Conservation (phyloP, 108 stramenopile species). For the Pseudonitzschia multiseries region DNA sequence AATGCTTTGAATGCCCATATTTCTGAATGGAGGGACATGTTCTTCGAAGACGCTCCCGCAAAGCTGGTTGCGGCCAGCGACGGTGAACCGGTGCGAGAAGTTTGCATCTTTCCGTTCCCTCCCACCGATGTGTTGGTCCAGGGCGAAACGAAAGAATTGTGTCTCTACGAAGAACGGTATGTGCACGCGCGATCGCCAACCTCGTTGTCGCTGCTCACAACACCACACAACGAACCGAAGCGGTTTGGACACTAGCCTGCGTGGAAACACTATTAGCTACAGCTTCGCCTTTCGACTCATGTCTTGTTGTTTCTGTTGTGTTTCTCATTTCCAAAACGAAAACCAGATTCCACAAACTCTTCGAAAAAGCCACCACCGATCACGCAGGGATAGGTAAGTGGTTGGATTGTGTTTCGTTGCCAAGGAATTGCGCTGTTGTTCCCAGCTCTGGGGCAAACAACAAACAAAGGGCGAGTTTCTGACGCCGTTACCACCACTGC, state of each 20-base stretch:
- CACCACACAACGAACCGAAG: too few species aligned
- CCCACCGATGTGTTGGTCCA: conserved; percentile 66
- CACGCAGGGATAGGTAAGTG: conserved; percentile 48
- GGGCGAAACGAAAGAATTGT: conserved; percentile 73
- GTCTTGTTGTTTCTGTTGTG: too few species aligned
- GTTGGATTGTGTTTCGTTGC: not conserved
- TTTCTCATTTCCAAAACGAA: too few species aligned
- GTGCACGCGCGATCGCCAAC: too few species aligned
- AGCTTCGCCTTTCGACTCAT: too few species aligned
- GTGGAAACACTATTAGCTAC: too few species aligned
- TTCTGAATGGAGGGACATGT: conserved; percentile 50
- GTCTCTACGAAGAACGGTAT: conserved; percentile 73
- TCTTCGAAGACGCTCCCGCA: conserved; percentile 31
- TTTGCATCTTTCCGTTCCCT: conserved; percentile 80
- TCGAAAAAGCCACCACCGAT: conserved; percentile 59
- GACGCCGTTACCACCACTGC: too few species aligned
- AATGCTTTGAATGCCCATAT: conserved; percentile 11
- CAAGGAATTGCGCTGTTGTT: not conserved
- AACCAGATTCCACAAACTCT: conserved; percentile 55
- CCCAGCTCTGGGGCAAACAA: too few species aligned
- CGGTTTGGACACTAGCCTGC: too few species aligned
- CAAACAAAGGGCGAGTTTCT: too few species aligned
- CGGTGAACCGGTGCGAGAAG: conserved; percentile 28
- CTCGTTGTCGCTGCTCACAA: too few species aligned
- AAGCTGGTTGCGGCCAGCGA: not conserved